These are phyloP conservation scores for Amniculicola lignicola DNA, from an alignment of 495 filamentous ascomycete species.

Conservation along the genomic window DNA sequence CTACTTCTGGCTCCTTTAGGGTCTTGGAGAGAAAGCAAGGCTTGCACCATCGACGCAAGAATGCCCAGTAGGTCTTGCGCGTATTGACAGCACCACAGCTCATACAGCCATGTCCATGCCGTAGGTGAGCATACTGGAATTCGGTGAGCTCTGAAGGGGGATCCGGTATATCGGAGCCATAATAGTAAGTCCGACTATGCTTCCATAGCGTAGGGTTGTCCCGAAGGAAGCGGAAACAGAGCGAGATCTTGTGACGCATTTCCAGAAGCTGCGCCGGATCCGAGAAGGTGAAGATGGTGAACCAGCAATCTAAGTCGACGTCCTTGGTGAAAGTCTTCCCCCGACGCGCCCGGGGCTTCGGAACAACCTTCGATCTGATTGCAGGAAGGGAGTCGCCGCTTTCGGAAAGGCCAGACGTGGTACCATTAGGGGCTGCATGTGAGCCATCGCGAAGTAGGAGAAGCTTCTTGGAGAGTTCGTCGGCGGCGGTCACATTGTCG, in stretches of 20 bases:
- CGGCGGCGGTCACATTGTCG: conserved; percentile 1
- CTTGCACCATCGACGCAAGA: conserved; percentile 38
- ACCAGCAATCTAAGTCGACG: conserved; percentile 30
- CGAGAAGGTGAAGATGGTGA: conserved; percentile 28
- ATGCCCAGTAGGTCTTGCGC: conserved; percentile 40
- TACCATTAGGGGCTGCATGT: no score
- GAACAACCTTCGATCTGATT: background rate
- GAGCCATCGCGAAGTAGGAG: background rate
- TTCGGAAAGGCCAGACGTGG: no score
- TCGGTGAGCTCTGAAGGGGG: conserved; percentile 35
- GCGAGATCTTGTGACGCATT: conserved; percentile 28
- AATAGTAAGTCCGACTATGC: conserved; percentile 27
- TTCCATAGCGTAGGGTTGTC: conserved; percentile 33
- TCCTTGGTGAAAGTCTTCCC: conserved; percentile 14
- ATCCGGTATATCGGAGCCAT: conserved; percentile 28
- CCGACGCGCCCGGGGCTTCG: conserved; percentile 21
- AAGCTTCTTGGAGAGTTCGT: background rate
- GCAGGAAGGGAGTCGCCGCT: background rate
- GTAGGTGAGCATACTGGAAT: conserved; percentile 36
- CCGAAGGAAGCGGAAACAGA: conserved; percentile 22
- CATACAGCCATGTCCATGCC: conserved; percentile 39
- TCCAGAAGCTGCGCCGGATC: conserved; percentile 26
- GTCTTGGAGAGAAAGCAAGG: conserved; percentile 33
- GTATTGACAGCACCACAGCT: conserved; percentile 26
- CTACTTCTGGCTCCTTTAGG: conserved; percentile 25